Evolutionary conservation across 208 protist species (phyloP).

Genomic region (Endotrypanum monterogeii): DNA sequence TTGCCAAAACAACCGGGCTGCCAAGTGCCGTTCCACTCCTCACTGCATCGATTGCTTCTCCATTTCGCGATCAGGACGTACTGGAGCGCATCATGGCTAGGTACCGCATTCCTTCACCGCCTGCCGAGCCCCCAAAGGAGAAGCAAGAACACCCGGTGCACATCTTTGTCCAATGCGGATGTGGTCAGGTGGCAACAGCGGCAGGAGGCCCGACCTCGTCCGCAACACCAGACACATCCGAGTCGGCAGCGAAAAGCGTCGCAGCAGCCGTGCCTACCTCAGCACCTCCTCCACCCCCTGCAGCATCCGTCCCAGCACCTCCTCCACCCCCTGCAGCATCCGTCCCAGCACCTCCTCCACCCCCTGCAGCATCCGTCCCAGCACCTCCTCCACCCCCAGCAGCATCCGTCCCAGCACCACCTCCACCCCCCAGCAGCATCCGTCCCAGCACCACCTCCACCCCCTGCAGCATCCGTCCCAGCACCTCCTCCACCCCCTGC

Average conservation of each 20-base stretch:
- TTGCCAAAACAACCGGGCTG: background rate
- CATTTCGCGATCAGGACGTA: conserved; percentile 41
- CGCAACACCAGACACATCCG: background rate
- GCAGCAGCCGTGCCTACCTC: background rate
- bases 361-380: background rate
- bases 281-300: background rate
- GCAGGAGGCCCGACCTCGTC: background rate
- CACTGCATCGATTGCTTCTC: conserved; percentile 14
- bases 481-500: background rate
- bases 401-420: background rate
- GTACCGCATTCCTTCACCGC: conserved; percentile 20
- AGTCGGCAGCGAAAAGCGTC: background rate
- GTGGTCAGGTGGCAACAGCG: background rate
- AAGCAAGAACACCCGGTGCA: conserved; percentile 19
- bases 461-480: background rate
- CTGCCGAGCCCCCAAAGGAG: background rate
- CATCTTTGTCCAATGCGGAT: conserved; percentile 43
- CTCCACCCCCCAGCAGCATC: background rate
- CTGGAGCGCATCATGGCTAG: conserved; percentile 36
- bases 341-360: background rate
- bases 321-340: background rate
- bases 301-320: background rate
- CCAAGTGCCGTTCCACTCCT: conserved; percentile 20
- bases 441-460: background rate
- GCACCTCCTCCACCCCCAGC: background rate